Conservation (phyloP, 1,284 basidiomycete genomes). For the Rhodotorula sp. region DNA sequence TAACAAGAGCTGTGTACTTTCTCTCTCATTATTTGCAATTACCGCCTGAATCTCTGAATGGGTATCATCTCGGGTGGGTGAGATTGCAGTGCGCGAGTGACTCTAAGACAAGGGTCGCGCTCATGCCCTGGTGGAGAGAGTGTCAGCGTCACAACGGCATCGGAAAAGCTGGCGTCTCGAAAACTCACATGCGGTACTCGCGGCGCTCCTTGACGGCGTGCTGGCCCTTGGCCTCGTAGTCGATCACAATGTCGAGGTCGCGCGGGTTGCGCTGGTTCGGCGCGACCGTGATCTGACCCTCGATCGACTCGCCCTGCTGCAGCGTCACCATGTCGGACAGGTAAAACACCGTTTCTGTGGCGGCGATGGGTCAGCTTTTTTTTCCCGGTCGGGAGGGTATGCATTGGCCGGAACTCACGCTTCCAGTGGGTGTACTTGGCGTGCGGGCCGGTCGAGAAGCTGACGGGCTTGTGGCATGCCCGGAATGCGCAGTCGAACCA, state of each 20-base stretch:
- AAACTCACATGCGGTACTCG: constrained; percentile 39
- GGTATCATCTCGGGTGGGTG: background rate
- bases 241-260: constrained; percentile 82
- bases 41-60: background rate
- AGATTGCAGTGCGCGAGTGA: too few relatives aligned
- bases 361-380: constrained; percentile 17
- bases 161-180: too few relatives aligned
- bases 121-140: constrained; percentile 5
- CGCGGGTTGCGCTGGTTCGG: constrained; percentile 88
- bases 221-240: constrained; percentile 60
- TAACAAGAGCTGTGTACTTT: background rate
- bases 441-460: constrained; percentile 92
- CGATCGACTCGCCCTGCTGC: constrained; percentile 66
- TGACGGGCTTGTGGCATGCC: constrained; percentile 92
- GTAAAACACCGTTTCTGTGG: constrained; percentile 87
- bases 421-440: constrained; percentile 92
- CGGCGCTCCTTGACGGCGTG: constrained; percentile 22
- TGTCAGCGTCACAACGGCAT: background rate
- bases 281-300: constrained; percentile 68
- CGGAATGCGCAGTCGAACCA: constrained; percentile 99
- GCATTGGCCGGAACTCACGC: constrained; percentile 10
- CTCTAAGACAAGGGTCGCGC: background rate
- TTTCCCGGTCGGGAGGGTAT: too few relatives aligned
- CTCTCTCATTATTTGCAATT: background rate
- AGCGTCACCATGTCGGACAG: constrained; percentile 67